phyloP scores from a whole-genome alignment of 768 basidiomycete genomes.

The Amanita subjunquillea region DNA sequence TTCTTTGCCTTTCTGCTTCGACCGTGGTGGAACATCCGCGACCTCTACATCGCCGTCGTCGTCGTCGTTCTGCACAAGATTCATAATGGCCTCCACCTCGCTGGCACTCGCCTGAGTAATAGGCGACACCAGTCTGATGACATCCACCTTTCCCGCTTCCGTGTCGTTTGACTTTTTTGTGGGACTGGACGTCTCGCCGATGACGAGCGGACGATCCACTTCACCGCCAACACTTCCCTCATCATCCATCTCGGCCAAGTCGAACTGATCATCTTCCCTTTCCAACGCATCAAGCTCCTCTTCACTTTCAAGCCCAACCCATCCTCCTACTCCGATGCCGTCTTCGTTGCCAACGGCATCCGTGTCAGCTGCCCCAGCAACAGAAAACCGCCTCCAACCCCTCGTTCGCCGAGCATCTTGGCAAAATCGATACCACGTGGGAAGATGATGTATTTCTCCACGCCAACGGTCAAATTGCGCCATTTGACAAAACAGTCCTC shows the following conservation, averaged over 20 bases:
- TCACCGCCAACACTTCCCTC: conserved; percentile 2
- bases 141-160: neutral
- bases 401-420: conserved; percentile 29
- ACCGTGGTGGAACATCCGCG: conserved; percentile 8
- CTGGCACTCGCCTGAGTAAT: conserved; percentile 16
- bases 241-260: conserved; percentile 1
- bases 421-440: conserved; percentile 61
- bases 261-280: conserved; percentile 5
- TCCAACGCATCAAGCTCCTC: conserved; percentile 2
- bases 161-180: neutral
- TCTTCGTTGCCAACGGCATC: conserved; percentile 7
- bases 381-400: conserved; percentile 19
- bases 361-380: neutral
- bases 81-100: conserved; percentile 18
- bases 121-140: neutral
- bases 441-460: conserved; percentile 61
- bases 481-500: conserved; percentile 85
- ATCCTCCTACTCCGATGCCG: conserved; percentile 3
- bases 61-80: conserved; percentile 3
- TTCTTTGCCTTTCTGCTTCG: conserved; percentile 7
- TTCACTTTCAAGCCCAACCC: conserved; percentile 4
- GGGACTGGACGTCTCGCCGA: neutral
- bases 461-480: conserved; percentile 54
- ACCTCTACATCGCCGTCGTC: conserved; percentile 10
- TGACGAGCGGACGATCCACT: conserved; percentile 2